phyloP scores from a whole-genome alignment of 2,329 filamentous ascomycete genomes.

The Penicillium fuscoglaucum region DNA sequence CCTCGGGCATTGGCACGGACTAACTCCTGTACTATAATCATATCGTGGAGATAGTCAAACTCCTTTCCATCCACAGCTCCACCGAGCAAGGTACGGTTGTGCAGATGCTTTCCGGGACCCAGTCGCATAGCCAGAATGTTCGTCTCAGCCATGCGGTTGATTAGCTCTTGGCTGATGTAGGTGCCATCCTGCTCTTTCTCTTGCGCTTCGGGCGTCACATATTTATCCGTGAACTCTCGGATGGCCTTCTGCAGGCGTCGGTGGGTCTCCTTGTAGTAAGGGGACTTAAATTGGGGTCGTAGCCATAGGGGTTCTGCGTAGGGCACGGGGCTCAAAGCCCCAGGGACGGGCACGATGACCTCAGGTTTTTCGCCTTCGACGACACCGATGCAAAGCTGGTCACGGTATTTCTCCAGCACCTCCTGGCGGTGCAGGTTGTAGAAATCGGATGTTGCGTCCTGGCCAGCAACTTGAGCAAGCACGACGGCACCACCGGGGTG shows the following conservation, averaged over 20 bases:
- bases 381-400: conserved; percentile 71
- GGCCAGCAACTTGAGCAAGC: conserved; percentile 75
- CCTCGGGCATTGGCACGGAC: conserved; percentile 70
- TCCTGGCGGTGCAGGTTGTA: conserved; percentile 93
- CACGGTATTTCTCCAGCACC: conserved; percentile 76
- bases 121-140: conserved; percentile 79
- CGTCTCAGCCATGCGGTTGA: conserved; percentile 73
- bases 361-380: conserved; percentile 73
- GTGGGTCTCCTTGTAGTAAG: conserved; percentile 79
- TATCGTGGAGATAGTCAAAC: conserved; percentile 84
- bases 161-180: conserved; percentile 68
- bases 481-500: conserved; percentile 82
- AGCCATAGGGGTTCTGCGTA: conserved; percentile 87
- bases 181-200: conserved; percentile 73
- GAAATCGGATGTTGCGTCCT: conserved; percentile 78
- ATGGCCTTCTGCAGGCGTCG: conserved; percentile 66
- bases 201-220: conserved; percentile 72
- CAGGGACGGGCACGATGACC: conserved; percentile 67
- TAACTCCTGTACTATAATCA: conserved; percentile 74
- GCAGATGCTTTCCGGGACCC: conserved; percentile 78
- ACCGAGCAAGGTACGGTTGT: conserved; percentile 66
- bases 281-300: conserved; percentile 70
- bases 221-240: conserved; percentile 69
- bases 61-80: conserved; percentile 74
- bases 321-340: conserved; percentile 73